A percentile compares a stretch with the other conserved stretches of the same genome.
Conservation (phyloP, 1,284 basidiomycete genomes). For the Pyrrhoderma noxium region DNA sequence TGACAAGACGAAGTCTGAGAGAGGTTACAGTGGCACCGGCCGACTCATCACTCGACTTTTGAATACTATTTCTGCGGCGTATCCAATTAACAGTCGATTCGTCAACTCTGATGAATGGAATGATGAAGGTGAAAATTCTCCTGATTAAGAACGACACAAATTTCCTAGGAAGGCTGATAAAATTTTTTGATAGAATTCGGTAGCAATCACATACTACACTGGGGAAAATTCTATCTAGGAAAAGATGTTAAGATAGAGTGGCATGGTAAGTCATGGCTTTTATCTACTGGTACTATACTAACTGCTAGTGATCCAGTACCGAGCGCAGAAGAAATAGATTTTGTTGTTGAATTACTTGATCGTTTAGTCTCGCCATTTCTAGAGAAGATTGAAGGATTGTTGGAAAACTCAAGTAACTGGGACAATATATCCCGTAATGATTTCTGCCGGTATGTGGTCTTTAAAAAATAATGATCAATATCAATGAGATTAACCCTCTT, state of each 20-base stretch:
- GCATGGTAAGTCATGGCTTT: constrained; percentile 51
- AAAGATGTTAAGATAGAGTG: constrained; percentile 82
- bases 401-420: constrained; percentile 52
- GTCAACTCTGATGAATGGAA: constrained; percentile 83
- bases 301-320: constrained; percentile 43
- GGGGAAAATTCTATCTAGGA: constrained; percentile 80
- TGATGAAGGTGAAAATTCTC: constrained; percentile 49
- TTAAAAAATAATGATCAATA: neutral
- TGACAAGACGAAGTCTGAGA: constrained; percentile 81
- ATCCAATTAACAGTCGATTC: constrained; percentile 77
- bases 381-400: constrained; percentile 59
- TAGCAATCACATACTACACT: constrained; percentile 64
- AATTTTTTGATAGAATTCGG: constrained; percentile 54
- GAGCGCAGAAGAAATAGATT: constrained; percentile 66
- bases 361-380: constrained; percentile 62
- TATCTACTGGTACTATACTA: neutral
- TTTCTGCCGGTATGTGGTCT: constrained; percentile 72
- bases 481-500: constrained; percentile 4
- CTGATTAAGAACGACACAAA: neutral
- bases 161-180: too few relatives aligned
- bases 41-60: constrained; percentile 76
- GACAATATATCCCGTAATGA: constrained; percentile 81
- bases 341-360: constrained; percentile 76
- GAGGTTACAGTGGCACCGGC: constrained; percentile 81
- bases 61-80: constrained; percentile 70